A percentile compares a stretch with the other conserved stretches of the same genome.
Conservation (phyloP, 176 grass and related monocot species). For the Musa acuminata region DNA sequence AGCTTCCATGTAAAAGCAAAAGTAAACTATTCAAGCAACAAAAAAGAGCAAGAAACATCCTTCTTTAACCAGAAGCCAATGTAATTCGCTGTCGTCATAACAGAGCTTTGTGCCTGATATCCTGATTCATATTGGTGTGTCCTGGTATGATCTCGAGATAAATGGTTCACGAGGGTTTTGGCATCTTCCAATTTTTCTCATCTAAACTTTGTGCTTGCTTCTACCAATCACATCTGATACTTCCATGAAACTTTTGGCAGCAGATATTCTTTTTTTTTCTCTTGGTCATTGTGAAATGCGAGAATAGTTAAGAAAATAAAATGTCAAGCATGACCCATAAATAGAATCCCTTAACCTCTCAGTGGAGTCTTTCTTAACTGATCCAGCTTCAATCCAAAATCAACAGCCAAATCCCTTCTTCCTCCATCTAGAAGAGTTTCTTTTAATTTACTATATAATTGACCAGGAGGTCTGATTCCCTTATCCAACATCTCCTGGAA, state of each 20-base stretch:
- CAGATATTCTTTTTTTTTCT: background rate
- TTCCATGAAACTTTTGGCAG: background rate
- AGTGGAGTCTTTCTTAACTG: conserved; percentile 34
- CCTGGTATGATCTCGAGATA: background rate
- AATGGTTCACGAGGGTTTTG: background rate
- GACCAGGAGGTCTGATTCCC: conserved; percentile 57
- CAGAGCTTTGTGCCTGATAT: too few relatives aligned
- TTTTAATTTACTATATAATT: conserved; percentile 57
- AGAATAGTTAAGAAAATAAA: background rate
- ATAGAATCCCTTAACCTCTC: conserved; percentile 19
- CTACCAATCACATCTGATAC: background rate
- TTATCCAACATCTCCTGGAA: conserved; percentile 67
- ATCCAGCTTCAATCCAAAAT: conserved; percentile 46
- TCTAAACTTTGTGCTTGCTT: background rate
- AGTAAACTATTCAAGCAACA: too few relatives aligned
- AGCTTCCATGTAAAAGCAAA: too few relatives aligned
- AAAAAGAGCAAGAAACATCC: too few relatives aligned
- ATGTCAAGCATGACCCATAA: background rate
- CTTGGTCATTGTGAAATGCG: background rate
- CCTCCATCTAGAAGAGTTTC: conserved; percentile 44
- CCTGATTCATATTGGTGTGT: background rate
- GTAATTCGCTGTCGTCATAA: too few relatives aligned
- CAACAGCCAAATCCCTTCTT: conserved; percentile 46
- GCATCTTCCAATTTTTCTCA: background rate
- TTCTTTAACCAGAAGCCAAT: too few relatives aligned